Conservation (phyloP, 73 alveolate genomes). For the Diophrys sp. region DNA sequence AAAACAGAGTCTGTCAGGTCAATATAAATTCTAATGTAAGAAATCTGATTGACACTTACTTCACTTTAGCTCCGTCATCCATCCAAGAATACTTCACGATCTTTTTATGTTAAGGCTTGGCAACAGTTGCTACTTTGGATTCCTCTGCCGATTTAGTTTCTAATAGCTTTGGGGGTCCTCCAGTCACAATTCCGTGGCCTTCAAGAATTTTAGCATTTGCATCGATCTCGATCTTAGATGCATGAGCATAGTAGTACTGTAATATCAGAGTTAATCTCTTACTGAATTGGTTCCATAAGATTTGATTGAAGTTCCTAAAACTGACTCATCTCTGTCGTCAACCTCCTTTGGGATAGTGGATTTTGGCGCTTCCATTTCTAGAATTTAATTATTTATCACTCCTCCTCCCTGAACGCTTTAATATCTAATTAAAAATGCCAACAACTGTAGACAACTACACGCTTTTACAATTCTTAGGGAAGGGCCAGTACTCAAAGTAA, state of each 20-base stretch:
- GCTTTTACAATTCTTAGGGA: neutral
- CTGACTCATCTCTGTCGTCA: neutral
- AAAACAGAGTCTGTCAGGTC: slow-evolving; percentile 26
- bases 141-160: slow-evolving; percentile 2
- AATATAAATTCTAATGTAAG: slow-evolving; percentile 24
- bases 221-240: slow-evolving; percentile 41
- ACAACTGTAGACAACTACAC: slow-evolving; percentile 4
- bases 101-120: neutral
- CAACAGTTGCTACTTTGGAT: neutral
- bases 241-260: slow-evolving; percentile 69
- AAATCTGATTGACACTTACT: neutral
- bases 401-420: too few relatives aligned
- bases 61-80: neutral
- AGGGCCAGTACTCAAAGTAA: slow-evolving; percentile 8
- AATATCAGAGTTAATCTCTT: slow-evolving; percentile 3
- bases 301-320: slow-evolving; percentile 1
- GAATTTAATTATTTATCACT: neutral
- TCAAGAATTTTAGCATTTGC: slow-evolving; percentile 51
- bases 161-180: slow-evolving; percentile 57
- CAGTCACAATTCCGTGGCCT: slow-evolving; percentile 63
- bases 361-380: neutral
- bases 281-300: slow-evolving; percentile 7
- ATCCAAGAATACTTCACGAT: neutral
- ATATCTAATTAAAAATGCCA: neutral
- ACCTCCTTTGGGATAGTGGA: neutral